Evolutionary conservation across 495 filamentous ascomycete species (phyloP), one percentile per base, ranked within the genome.

Genomic region (Emericellopsis terricola): DNA sequence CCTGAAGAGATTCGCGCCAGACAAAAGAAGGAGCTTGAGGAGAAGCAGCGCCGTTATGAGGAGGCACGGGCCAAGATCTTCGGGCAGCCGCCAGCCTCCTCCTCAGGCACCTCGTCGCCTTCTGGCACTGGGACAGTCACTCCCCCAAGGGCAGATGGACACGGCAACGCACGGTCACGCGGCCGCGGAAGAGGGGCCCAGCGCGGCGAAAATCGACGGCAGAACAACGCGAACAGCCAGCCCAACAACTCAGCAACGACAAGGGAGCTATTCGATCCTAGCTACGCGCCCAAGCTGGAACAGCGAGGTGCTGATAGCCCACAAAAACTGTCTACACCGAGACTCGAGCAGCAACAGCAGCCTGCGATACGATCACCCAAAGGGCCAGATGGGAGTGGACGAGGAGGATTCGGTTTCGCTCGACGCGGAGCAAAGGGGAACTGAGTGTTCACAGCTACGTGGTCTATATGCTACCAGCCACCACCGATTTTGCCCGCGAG

Each of bases 401-500:
- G 74, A 50, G 76, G 76, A 28, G 81, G 81, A 1, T 82, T 81
- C 48, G 74, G 70, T 0, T 60, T 63, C 30, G 55, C 59, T 14
- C 44, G 41, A 34, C 50, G 60, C 14, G 56, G 60, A 13, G 51
- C 49, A 17, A 46, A 45, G 29, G 49, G 42, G 13, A 45, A 43
- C 46, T 62, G 57, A 64, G 46, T 40, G 9, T 40, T 34, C 31
- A 11, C 34, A n/a, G n/a, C n/a, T n/a, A n/a, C n/a, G n/a, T 41
- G 28, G 19, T 26, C 34, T 45, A 37, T 43, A 38, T 38, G 27
- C 33, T 23, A 96, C 89, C 89, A 97, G 8, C 89, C 89, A 29
- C 89, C 87, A 33, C 86, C 89, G 28, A 86, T 81, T 60, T 85
- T 92, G 32, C 82, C 78, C 15, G 89, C 91, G 46, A 97, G 61